Evolutionary conservation across 176 grass and related monocot genomes (phyloP).

Genomic region (Elymus sibiricus): DNA sequence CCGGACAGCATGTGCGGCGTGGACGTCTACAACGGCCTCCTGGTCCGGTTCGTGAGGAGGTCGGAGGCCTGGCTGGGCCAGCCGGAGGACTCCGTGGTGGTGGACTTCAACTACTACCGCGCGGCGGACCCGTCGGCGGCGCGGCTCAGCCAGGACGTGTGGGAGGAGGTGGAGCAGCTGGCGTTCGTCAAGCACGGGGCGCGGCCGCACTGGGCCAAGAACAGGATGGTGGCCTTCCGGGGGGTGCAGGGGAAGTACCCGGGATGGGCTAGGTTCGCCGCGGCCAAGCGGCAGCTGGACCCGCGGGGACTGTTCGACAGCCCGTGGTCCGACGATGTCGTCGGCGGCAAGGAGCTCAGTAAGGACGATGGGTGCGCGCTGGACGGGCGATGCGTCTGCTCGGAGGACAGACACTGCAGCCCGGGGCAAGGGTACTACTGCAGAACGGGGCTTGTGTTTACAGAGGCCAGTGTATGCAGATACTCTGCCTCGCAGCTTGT

Average conservation of each 20-base stretch:
- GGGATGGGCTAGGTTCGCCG: conserved; percentile 32
- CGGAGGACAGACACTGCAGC: conserved; percentile 68
- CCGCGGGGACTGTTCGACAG: conserved; percentile 64
- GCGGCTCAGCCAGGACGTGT: conserved; percentile 62
- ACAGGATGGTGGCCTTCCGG: conserved; percentile 61
- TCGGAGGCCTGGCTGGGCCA: conserved; percentile 64
- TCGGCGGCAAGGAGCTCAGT: not conserved
- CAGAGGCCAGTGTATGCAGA: conserved; percentile 71
- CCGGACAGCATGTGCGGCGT: conserved; percentile 56
- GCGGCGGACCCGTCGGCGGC: conserved; percentile 39
- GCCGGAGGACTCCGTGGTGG: conserved; percentile 70
- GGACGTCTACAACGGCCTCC: conserved; percentile 72
- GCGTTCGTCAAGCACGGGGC: conserved; percentile 78
- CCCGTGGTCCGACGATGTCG: conserved; percentile 47
- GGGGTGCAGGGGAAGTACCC: conserved; percentile 60
- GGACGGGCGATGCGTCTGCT: conserved; percentile 78
- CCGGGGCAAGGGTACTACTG: conserved; percentile 66
- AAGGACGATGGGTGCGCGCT: conserved; percentile 61
- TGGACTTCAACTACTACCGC: conserved; percentile 96
- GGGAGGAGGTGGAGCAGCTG: conserved; percentile 96
- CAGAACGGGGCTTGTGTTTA: conserved; percentile 56
- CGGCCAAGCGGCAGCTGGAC: conserved; percentile 50
- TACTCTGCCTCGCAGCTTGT: conserved; percentile 22
- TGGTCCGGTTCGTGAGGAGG: conserved; percentile 53
- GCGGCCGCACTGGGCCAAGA: conserved; percentile 84